Conservation (phyloP, 768 basidiomycete species). For the Cystoderma amianthinum region DNA sequence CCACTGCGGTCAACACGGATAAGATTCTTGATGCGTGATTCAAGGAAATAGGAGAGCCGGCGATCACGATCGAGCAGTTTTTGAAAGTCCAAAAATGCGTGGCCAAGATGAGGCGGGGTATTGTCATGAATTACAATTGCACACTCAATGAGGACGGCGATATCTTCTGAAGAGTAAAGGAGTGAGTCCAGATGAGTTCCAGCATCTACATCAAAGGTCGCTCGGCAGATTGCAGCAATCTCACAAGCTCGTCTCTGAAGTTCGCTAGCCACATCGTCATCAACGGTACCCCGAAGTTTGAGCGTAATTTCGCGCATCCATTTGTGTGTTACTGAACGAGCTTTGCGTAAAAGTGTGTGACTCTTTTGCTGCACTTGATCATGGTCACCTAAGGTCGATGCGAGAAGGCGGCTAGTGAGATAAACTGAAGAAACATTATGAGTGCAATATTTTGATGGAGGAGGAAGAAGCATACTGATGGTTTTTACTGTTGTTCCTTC, state of each 20-base stretch:
- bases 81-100: conserved; percentile 7
- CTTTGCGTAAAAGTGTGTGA: conserved; percentile 16
- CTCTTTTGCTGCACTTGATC: no score
- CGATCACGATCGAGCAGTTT: conserved; percentile 21
- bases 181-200: conserved; percentile 9
- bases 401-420: no score
- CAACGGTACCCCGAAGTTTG: conserved; percentile 11
- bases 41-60: conserved; percentile 20
- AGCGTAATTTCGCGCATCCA: conserved; percentile 29
- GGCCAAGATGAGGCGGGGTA: conserved; percentile 14
- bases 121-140: conserved; percentile 23
- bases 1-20: conserved; percentile 11
- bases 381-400: no score
- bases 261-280: conserved; percentile 8
- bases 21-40: conserved; percentile 8
- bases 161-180: conserved; percentile 14
- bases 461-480: no score
- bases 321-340: conserved; percentile 20
- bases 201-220: conserved; percentile 27
- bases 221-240: conserved; percentile 30
- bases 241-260: conserved; percentile 21
- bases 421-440: no score
- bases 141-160: conserved; percentile 22
- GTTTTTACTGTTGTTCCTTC: no score
- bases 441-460: no score